A percentile compares a stretch with the other conserved stretches of the same genome.
These are phyloP conservation scores for Senecio squalidus DNA, from an alignment of 140 eudicot species.

Conservation along the genomic window DNA sequence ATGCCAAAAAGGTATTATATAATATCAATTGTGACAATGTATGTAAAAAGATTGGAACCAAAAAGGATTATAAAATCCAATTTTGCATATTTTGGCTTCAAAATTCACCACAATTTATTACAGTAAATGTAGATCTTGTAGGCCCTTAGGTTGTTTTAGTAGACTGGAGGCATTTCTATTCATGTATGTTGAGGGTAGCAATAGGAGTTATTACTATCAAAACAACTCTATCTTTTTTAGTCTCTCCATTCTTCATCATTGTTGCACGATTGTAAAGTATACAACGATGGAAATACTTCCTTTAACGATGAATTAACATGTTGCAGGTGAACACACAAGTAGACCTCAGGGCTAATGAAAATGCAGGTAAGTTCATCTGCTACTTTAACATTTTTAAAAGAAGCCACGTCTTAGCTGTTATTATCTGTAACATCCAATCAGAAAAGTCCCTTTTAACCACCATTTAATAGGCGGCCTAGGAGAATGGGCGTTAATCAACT, in stretches of 20 bases:
- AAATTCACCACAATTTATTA: not conserved
- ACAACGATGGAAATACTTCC: not conserved
- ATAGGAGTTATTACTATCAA: conserved; percentile 4
- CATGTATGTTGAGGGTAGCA: conserved; percentile 2
- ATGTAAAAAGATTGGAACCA: no score
- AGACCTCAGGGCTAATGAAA: conserved; percentile 2
- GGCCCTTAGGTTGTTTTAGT: not conserved
- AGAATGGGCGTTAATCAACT: no score
- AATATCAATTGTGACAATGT: no score
- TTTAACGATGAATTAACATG: not conserved
- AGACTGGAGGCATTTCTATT: not conserved
- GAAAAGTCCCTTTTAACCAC: not conserved
- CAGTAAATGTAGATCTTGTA: not conserved
- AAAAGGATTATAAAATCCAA: no score
- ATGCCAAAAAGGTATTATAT: no score
- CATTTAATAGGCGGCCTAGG: not conserved
- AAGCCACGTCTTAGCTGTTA: not conserved
- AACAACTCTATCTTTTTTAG: not conserved
- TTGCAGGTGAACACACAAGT: conserved; percentile 18
- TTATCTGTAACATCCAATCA: not conserved
- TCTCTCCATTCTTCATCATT: not conserved
- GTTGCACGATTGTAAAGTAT: not conserved
- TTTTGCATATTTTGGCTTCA: no score
- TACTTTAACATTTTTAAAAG: not conserved
- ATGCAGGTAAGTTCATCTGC: conserved; percentile 12